phyloP scores from a whole-genome alignment of 495 filamentous ascomycete species.

The Aspergillus homomorphus region DNA sequence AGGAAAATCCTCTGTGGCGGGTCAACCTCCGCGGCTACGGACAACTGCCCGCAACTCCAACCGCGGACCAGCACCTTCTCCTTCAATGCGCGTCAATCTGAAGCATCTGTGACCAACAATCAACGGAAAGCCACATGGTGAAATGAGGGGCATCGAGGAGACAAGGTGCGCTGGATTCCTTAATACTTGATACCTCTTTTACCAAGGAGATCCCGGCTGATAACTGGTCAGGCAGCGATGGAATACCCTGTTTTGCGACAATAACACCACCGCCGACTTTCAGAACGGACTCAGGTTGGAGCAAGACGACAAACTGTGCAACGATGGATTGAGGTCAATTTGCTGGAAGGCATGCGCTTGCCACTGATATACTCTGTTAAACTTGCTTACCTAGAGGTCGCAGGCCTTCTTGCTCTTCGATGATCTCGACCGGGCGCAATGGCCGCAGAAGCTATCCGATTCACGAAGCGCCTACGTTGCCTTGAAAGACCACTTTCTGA shows the following conservation, averaged over 20 bases:
- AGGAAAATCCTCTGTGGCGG: slow-evolving; percentile 9
- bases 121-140: slow-evolving; percentile 21
- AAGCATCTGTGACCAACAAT: slow-evolving; percentile 15
- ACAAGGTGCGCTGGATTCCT: slow-evolving; percentile 45
- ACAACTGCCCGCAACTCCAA: neutral
- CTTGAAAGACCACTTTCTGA: slow-evolving; percentile 69
- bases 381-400: slow-evolving; percentile 15
- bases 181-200: neutral
- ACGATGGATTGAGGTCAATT: slow-evolving; percentile 74
- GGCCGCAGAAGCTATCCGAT: slow-evolving; percentile 63
- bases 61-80: neutral
- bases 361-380: neutral
- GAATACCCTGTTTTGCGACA: slow-evolving; percentile 61
- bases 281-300: slow-evolving; percentile 60
- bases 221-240: slow-evolving; percentile 52
- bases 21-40: slow-evolving; percentile 10
- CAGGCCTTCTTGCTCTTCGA: slow-evolving; percentile 82
- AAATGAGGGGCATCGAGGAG: slow-evolving; percentile 64
- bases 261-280: slow-evolving; percentile 59
- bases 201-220: neutral
- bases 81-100: slow-evolving; percentile 6
- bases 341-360: slow-evolving; percentile 79
- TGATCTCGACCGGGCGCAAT: slow-evolving; percentile 60
- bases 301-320: slow-evolving; percentile 56
- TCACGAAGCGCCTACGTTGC: slow-evolving; percentile 71